phyloP scores from a whole-genome alignment of 768 basidiomycete species.

The Fomitopsis pulvina region DNA sequence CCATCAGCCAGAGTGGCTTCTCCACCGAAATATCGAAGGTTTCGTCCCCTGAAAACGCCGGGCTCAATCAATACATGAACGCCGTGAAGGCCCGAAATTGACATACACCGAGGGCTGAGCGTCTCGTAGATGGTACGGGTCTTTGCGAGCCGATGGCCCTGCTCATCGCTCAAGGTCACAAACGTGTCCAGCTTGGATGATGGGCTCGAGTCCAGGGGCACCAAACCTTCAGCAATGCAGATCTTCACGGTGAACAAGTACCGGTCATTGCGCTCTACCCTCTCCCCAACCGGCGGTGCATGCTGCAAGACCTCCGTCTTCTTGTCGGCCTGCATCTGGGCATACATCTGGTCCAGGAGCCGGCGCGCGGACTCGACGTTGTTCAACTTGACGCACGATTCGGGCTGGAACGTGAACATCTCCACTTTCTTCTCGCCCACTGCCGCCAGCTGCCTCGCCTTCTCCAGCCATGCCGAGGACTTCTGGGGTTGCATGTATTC shows the following conservation, averaged over 20 bases:
- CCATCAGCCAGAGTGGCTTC: constrained; percentile 94
- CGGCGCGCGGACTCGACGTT: constrained; percentile 90
- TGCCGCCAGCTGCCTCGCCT: constrained; percentile 68
- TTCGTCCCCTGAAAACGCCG: constrained; percentile 75
- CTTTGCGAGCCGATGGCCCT: constrained; percentile 84
- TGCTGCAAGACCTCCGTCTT: constrained; percentile 57
- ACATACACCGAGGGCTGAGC: constrained; percentile 82
- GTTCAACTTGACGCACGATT: constrained; percentile 97
- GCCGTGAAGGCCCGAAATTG: background rate
- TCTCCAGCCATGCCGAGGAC: constrained; percentile 84
- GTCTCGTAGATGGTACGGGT: constrained; percentile 95
- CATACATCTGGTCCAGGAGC: constrained; percentile 91
- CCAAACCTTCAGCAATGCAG: constrained; percentile 84
- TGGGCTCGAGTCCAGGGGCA: constrained; percentile 66
- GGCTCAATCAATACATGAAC: constrained; percentile 5
- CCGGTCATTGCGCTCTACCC: constrained; percentile 42
- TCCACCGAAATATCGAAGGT: constrained; percentile 93
- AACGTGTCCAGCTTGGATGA: constrained; percentile 87
- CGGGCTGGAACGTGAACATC: constrained; percentile 89
- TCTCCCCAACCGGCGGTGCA: constrained; percentile 67
- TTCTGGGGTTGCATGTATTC: constrained; percentile 82
- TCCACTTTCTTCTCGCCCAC: constrained; percentile 88
- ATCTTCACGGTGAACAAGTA: constrained; percentile 95
- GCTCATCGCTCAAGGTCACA: constrained; percentile 90
- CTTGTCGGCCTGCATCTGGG: constrained; percentile 84